Percentiles rank a stretch among this genome's conserved stretches.
These are phyloP conservation scores for Exophiala bonariae DNA, from an alignment of 2,329 filamentous ascomycete genomes.

Conservation along the genomic window DNA sequence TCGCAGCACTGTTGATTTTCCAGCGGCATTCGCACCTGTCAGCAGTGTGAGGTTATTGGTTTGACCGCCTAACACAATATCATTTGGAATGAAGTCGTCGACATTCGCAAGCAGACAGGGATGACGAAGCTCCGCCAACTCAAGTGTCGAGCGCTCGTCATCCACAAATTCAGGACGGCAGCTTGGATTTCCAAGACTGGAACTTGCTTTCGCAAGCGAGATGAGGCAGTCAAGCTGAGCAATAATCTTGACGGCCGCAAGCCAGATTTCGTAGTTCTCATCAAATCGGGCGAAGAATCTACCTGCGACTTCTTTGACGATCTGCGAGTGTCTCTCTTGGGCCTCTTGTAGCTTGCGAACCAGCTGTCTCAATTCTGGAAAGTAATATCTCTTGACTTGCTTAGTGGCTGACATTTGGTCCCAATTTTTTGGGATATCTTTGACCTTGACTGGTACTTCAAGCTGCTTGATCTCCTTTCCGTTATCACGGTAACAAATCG, in stretches of 20 bases:
- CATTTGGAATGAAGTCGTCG: slow-evolving; percentile 94
- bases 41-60: slow-evolving; percentile 83
- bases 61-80: slow-evolving; percentile 80
- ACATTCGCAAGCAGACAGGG: slow-evolving; percentile 90
- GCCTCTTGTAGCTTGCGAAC: slow-evolving; percentile 90
- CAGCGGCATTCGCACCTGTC: slow-evolving; percentile 94
- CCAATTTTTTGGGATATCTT: slow-evolving; percentile 80
- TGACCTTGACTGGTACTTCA: slow-evolving; percentile 79
- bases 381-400: slow-evolving; percentile 91
- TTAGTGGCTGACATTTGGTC: slow-evolving; percentile 94
- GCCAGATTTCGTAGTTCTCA: slow-evolving; percentile 79
- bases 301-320: slow-evolving; percentile 79
- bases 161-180: slow-evolving; percentile 89
- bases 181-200: slow-evolving; percentile 78
- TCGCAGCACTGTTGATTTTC: slow-evolving; percentile 92
- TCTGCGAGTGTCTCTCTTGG: slow-evolving; percentile 88
- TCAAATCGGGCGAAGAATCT: slow-evolving; percentile 89
- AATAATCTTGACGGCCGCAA: slow-evolving; percentile 84
- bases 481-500: slow-evolving; percentile 75
- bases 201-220: slow-evolving; percentile 85
- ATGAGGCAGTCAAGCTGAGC: slow-evolving; percentile 94
- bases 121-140: slow-evolving; percentile 89
- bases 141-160: slow-evolving; percentile 78
- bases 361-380: slow-evolving; percentile 74
- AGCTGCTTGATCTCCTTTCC: slow-evolving; percentile 98